Conservation (phyloP, 2,329 filamentous ascomycete genomes). For the Apiospora arundinis region DNA sequence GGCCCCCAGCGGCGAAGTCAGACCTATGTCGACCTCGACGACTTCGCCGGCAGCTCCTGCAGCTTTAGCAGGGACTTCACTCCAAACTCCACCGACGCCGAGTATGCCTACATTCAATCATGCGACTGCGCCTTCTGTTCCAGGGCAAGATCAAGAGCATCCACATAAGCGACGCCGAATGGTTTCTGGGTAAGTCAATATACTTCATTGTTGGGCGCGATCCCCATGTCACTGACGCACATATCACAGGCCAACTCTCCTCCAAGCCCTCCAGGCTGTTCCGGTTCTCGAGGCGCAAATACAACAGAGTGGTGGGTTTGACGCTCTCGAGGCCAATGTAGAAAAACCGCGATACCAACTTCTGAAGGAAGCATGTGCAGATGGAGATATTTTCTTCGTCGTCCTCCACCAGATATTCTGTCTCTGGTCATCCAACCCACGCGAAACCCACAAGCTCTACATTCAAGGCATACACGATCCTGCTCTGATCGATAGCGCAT, state of each 20-base stretch:
- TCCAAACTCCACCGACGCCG: constrained; percentile 36
- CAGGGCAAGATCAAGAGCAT: constrained; percentile 22
- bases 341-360: constrained; percentile 59
- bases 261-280: constrained; percentile 29
- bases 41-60: constrained; percentile 25
- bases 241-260: constrained; percentile 24
- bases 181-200: constrained; percentile 31
- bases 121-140: constrained; percentile 22
- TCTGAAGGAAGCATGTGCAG: constrained; percentile 60
- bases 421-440: constrained; percentile 52
- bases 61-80: constrained; percentile 29
- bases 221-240: neutral
- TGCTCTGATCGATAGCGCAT: constrained; percentile 40
- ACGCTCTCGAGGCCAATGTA: constrained; percentile 37
- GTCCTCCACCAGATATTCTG: constrained; percentile 71
- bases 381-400: constrained; percentile 68
- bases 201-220: too few species aligned
- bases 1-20: neutral
- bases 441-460: constrained; percentile 44
- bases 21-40: constrained; percentile 24
- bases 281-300: constrained; percentile 27
- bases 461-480: constrained; percentile 35
- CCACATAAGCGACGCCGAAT: constrained; percentile 37
- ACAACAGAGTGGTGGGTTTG: constrained; percentile 27
- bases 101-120: constrained; percentile 25